Conservation (phyloP, 2,329 filamentous ascomycete genomes). For the Apiospora phragmitis region DNA sequence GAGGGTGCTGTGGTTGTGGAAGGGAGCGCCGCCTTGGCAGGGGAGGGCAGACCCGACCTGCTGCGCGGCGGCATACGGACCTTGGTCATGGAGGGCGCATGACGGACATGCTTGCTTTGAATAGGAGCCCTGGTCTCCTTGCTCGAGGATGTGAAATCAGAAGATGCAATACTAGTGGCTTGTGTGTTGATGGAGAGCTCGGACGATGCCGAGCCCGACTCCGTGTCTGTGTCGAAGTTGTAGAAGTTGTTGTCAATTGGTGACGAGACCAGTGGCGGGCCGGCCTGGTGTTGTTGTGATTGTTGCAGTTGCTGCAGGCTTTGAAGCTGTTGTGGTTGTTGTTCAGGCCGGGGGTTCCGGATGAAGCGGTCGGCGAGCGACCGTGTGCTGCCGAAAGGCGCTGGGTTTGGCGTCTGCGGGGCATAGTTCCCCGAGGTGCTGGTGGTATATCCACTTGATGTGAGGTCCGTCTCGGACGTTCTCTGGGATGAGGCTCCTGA, state of each 20-base stretch:
- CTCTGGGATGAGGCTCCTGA: neutral
- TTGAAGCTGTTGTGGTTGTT: neutral
- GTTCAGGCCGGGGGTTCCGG: neutral
- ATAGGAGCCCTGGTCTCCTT: conserved; percentile 16
- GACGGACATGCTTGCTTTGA: conserved; percentile 32
- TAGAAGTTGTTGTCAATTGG: conserved; percentile 26
- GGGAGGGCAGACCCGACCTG: conserved; percentile 14
- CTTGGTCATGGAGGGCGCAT: conserved; percentile 27
- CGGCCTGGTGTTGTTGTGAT: neutral
- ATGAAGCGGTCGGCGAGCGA: conserved; percentile 4
- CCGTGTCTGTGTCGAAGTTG: conserved; percentile 34
- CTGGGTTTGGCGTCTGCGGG: neutral
- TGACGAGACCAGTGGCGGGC: neutral
- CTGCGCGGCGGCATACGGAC: conserved; percentile 32
- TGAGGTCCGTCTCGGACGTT: neutral
- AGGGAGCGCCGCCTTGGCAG: neutral
- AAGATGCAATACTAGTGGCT: conserved; percentile 39
- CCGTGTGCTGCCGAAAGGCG: neutral
- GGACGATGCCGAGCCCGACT: conserved; percentile 37
- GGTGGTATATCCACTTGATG: neutral
- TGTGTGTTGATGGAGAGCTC: conserved; percentile 39
- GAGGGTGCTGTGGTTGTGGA: neutral
- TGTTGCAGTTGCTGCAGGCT: neutral
- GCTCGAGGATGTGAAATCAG: conserved; percentile 27
- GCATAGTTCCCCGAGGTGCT: neutral